Base-by-base conservation (phyloP, 306 rosid genomes). In the Quercus agrifolia region DNA sequence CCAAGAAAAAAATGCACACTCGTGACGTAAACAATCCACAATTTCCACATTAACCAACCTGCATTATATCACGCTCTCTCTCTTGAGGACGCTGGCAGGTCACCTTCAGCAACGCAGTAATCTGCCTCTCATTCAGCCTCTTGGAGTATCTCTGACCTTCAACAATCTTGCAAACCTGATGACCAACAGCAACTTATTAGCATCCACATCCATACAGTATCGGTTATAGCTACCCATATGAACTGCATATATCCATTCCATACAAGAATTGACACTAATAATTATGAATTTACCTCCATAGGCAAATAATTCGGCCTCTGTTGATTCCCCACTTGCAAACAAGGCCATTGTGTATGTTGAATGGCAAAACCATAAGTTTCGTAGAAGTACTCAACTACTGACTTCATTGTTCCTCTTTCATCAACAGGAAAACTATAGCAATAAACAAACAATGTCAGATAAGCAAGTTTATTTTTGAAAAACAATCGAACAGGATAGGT, bases 1-100 rank as follows among this genome's bases (percentile, higher is more conserved):
- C 10, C 21, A 2, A 57, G 17, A 5, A 75, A 30, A 8, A 20
- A 52, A 66, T n/a, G 61, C 11, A 64, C 5, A 44, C 6, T 27
- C 1, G 3, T 46, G 5, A 33, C 52, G 1, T 35, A 4, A 57
- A 3, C 62, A 55, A 49, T 17, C 54, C 5, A 58, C 6, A 76
- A 49, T 25, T 63, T 4, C 71, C 23, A 49, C 17, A 64, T 19
- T 3, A 8, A 35, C 72, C 12, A 4, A 92, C 99, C 98, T 87
- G 96, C 87, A 90, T 79, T 35, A 96, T 96, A 70, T 96, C 98
- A 0, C 79, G 77, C 73, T 96, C 98, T 86, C 99, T 90, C 1
- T 93, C 98, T 11, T 87, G 77, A 27, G 99, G 99, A 2, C 99
- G 98, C 80, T 96, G 99, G 33, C 99, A 96, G 9, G 98, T 93